Base-by-base conservation (phyloP, 139 green algal genomes). In the Chlorella sp. region DNA sequence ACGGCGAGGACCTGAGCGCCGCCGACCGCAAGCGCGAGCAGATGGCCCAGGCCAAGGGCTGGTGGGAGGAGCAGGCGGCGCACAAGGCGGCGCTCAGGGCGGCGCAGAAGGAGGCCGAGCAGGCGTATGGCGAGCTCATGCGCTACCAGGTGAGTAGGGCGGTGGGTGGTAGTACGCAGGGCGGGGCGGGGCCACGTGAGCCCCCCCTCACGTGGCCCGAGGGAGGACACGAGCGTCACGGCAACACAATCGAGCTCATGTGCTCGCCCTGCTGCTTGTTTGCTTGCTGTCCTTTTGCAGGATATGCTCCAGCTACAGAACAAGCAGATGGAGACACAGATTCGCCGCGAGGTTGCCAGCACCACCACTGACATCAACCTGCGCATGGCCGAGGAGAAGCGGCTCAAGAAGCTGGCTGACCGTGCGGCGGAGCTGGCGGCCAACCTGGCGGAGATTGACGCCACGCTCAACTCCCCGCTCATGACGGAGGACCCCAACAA, bases 1-100 rank as follows among this genome's bases (percentile, higher is more conserved):
- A 85, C 24, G 89, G 89, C 0, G 89, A 94, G 74, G 89, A 94
- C 73, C 77, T 94, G 24, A 61, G 3, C 20, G 49, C 59, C 31
- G 87, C 76, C 26, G 80, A 85, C 35, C 83, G 87, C 5, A 75
- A 74, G 24, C 64, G 64, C 24, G 81, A 79, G 20, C 89, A 91
- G 79, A 82, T 87, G 33, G 62, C 87, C 60, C 89, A 92, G 75
- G 79, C 71, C 62, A 79, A 82, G 32, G 51, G 74, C 6, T 94
- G 89, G 89, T 91, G 86, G 84, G 79, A 85, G 42, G 76, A 86
- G 70, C 86, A 92, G 79, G 60, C 68, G 26, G 77, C 76, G 17
- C 70, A 87, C 62, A 83, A 87, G 35, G 71, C 81, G 22, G 81
- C 83, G 0, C 24, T 79, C 1, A 74, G 67, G 33, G 77, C 71